Evolutionary conservation across 2,329 filamentous ascomycete species (phyloP).

Genomic region (Aspergillus proliferans): DNA sequence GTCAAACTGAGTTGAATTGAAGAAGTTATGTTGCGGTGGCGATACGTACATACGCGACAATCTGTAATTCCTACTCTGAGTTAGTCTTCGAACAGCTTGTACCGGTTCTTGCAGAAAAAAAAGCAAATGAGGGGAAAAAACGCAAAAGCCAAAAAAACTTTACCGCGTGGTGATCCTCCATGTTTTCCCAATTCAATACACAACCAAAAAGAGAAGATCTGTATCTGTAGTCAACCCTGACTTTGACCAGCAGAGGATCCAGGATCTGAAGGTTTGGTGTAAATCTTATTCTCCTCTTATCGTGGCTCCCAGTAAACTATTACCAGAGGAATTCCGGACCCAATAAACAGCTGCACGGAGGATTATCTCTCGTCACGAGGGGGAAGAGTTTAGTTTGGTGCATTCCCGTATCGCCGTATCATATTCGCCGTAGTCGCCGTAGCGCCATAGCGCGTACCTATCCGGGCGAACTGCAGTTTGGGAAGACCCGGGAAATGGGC

Average conservation of each 20-base stretch:
- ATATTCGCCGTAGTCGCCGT: not conserved
- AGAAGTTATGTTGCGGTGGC: not conserved
- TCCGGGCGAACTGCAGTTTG: constrained; percentile 9
- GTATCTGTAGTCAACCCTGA: constrained; percentile 3
- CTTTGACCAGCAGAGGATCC: constrained; percentile 8
- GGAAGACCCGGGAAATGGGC: not conserved
- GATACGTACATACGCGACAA: too few species aligned
- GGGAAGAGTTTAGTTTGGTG: not conserved
- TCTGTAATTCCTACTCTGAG: not conserved
- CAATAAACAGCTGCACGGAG: not conserved
- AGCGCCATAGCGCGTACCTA: constrained; percentile 2
- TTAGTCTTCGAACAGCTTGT: too few species aligned
- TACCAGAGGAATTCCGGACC: too few species aligned
- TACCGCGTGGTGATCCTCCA: constrained; percentile 6
- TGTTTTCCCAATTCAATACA: too few species aligned
- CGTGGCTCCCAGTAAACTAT: too few species aligned
- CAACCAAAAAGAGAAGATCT: constrained; percentile 2
- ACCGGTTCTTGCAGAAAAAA: not conserved
- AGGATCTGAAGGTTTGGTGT: not conserved
- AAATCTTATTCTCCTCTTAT: too few species aligned
- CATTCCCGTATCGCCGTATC: not conserved
- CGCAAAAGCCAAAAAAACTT: not conserved
- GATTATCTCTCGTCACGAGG: not conserved
- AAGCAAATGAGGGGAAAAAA: not conserved
- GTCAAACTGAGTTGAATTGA: not conserved